Evolutionary conservation across 768 basidiomycete genomes (phyloP), one percentile per base, ranked within the genome.

Genomic region (Termitomyces sp.): DNA sequence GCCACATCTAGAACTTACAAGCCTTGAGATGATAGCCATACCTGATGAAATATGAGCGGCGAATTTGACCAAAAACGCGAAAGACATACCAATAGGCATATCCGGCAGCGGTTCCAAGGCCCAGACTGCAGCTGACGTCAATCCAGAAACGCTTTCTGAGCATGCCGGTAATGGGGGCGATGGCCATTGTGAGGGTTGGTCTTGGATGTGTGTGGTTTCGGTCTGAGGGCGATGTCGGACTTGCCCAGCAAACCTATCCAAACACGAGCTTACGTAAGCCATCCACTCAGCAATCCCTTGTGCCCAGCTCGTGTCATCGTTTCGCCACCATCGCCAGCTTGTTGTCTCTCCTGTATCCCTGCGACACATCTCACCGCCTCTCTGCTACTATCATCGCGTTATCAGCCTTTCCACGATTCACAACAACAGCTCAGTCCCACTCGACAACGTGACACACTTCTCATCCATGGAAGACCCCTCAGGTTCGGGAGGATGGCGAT

Each of bases 91-190:
- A 97, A 77, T 82, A 97, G 3, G 82, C 81, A 68, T 93, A 95
- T 34, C 83, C 93, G 12, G 81, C 78, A 50, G 84, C 78, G 56
- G 87, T 63, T 30, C 93, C 94, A 54, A 96, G 82, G 65, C 91
- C 93, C 46, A 95, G 70, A 41, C 84, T 82, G 66, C 83, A 78
- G 49, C 84, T 79, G 62, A 96, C 66, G 70, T 97, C 95, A 62
- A 93, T 84, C 85, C 91, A 91, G 75, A 95, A 85, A 67, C 86
- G 81, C 77, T 95, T 96, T 78, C 94, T 90, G 77, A 95, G 89
- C 78, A 85, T 93, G 72, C 94, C 94, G 54, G 90, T 90, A 74
- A 96, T 94, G 66, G 94, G 93, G 61, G 91, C 88, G 71, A 96
- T 89, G 69, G 91, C 73, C 91, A 93, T 93, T 70, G 70, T 53